Base-by-base conservation (phyloP, 179 eudicot genomes). In the Vitellaria paradoxa region DNA sequence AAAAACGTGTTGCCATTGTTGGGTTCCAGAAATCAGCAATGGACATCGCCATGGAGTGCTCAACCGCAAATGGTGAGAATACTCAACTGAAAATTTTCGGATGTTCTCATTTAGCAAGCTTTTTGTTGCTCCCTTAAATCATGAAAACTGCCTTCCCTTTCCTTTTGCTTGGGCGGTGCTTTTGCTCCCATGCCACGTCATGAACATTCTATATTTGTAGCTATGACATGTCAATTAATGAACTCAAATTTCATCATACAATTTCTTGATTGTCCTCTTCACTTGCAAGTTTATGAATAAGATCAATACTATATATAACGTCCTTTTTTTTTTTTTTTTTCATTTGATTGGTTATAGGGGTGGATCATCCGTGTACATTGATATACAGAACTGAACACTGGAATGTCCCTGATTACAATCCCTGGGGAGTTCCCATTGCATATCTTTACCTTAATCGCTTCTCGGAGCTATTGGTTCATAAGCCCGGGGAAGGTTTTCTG, bases 1-100 rank as follows among this genome's bases (percentile, higher is more conserved):
- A 88, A 5, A 89, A 92, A 81, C 63, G 74, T 10, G 86, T 86
- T 6, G 79, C 80, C 1, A 88, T 91, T 17, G 89, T 91, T 10
- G 95, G 97, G 18, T 70, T 80, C 56, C 87, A 81, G 70, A 91
- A 92, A 86, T 84, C 88, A 1, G 95, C 86, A 13, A 72, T 88
- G 15, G 97, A 92, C 76, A 83, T 89, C 52, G 88, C 93, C 7
- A 79, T 81, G 83, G 90, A 85, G 65, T 82, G 83, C 73, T 79
- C 89, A 14, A 49, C 73, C 0, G 81, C 73, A 17, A 90, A 92
- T 47, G 94, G 97, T 86, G 49, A 49, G 78, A 8, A 23, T 21
- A 26, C 70, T 15, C 0, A 12, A 42, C 4, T 11, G 18, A 66
- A 66, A 8, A 52, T 9, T 14, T 42, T 4, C 45, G 3, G 45